These are phyloP conservation scores for Phytophthora kernoviae DNA, from an alignment of 352 stramenopile species.

Conservation along the genomic window DNA sequence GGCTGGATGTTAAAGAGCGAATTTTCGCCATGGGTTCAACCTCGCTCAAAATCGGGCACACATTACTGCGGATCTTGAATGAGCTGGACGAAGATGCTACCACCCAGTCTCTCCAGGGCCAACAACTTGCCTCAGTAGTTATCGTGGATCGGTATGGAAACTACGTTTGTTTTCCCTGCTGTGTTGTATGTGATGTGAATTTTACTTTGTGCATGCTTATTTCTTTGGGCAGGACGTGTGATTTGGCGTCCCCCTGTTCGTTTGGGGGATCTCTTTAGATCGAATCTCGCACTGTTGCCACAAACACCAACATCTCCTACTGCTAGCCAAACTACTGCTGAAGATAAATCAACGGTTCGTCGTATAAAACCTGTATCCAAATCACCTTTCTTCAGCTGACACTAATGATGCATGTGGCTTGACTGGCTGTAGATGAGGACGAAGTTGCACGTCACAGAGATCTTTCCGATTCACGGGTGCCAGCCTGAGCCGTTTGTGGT, in stretches of 20 bases:
- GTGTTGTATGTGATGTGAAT: not conserved
- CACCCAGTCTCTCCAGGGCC: slow-evolving; percentile 36
- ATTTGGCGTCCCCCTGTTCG: slow-evolving; percentile 65
- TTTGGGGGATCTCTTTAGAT: slow-evolving; percentile 76
- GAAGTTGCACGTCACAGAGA: slow-evolving; percentile 61
- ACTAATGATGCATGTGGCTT: slow-evolving; percentile 7
- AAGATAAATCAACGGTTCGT: slow-evolving; percentile 20
- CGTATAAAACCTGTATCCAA: not conserved
- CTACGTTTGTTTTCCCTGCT: not conserved
- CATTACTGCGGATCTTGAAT: slow-evolving; percentile 65
- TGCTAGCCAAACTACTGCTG: slow-evolving; percentile 16
- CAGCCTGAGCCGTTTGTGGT: slow-evolving; percentile 50
- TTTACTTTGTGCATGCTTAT: not conserved
- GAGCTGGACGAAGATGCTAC: slow-evolving; percentile 57
- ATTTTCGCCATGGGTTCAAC: slow-evolving; percentile 76
- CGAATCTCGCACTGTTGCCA: slow-evolving; percentile 64
- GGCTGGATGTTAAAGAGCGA: slow-evolving; percentile 66
- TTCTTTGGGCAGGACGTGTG: slow-evolving; percentile 47
- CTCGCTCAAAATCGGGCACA: slow-evolving; percentile 83
- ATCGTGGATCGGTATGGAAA: slow-evolving; percentile 65
- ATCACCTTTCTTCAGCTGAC: not conserved
- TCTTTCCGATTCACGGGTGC: slow-evolving; percentile 70
- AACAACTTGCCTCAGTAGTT: slow-evolving; percentile 60
- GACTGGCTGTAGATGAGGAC: slow-evolving; percentile 31
- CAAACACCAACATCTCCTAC: slow-evolving; percentile 39